A percentile compares a stretch with the other conserved stretches of the same genome.
Evolutionary conservation across 805 yeast genomes (phyloP).

Genomic region (Candida cerambycidarum): DNA sequence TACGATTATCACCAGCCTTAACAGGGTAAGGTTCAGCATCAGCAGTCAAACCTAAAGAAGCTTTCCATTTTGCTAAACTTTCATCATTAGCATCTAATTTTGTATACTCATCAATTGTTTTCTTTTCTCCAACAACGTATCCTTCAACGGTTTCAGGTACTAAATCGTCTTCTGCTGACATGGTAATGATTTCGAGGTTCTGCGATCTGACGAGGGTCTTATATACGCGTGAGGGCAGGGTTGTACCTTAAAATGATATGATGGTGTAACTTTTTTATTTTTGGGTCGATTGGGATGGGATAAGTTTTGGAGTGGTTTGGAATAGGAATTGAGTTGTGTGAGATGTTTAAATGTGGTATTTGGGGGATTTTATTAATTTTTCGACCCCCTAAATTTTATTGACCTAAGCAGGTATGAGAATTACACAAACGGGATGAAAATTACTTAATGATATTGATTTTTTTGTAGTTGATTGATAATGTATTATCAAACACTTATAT

Average conservation of each 20-base stretch:
- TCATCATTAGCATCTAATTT: conserved; percentile 87
- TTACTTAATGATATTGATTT: too few relatives aligned
- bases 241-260: background rate
- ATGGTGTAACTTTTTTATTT: background rate
- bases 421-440: background rate
- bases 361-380: background rate
- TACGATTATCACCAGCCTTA: conserved; percentile 68
- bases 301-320: background rate
- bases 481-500: too few relatives aligned
- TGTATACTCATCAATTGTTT: conserved; percentile 80
- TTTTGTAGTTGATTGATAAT: too few relatives aligned
- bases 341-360: background rate
- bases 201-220: conserved; percentile 1
- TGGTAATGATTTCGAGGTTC: background rate
- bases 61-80: conserved; percentile 88
- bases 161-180: conserved; percentile 49
- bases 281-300: background rate
- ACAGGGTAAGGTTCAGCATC: conserved; percentile 57
- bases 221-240: background rate
- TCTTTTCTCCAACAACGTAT: conserved; percentile 65
- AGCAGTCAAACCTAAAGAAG: conserved; percentile 71
- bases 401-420: background rate
- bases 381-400: background rate
- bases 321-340: background rate
- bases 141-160: conserved; percentile 63